A percentile compares a stretch with the other conserved stretches of the same genome.
phyloP scores from a whole-genome alignment of 345 rosid genomes.

The Corchorus olitorius region DNA sequence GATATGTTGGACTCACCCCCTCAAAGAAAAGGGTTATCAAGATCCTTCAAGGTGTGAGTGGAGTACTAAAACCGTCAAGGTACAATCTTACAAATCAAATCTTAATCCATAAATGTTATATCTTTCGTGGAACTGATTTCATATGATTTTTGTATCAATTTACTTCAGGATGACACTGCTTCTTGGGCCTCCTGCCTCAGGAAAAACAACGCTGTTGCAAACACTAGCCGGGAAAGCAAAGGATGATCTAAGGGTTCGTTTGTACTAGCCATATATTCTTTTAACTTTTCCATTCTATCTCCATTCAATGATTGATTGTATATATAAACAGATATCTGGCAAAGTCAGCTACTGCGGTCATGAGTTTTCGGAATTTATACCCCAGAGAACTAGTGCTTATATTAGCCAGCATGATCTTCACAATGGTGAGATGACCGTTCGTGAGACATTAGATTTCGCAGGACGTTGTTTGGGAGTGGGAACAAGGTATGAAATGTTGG shows the following conservation, averaged over 20 bases:
- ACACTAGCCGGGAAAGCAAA: constrained; percentile 47
- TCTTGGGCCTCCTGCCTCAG: constrained; percentile 62
- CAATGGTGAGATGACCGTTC: constrained; percentile 63
- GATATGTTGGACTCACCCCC: constrained; percentile 36
- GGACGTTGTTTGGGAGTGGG: constrained; percentile 64
- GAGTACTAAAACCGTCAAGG: constrained; percentile 60
- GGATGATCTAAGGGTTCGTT: constrained; percentile 44
- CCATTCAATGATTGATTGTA: not conserved
- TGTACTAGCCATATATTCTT: not conserved
- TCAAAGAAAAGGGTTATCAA: constrained; percentile 45
- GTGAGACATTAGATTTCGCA: constrained; percentile 57
- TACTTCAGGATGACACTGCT: constrained; percentile 54
- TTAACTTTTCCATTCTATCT: not conserved
- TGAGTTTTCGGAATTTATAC: constrained; percentile 48
- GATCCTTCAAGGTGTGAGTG: constrained; percentile 44
- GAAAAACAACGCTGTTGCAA: constrained; percentile 57
- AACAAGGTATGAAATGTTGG: constrained; percentile 40
- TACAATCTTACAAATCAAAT: constrained; percentile 9
- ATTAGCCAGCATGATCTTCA: constrained; percentile 68
- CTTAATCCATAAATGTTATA: not conserved
- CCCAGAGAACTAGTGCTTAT: constrained; percentile 61
- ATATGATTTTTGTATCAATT: not conserved
- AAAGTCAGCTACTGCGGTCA: constrained; percentile 53
- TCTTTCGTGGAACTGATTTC: not conserved
- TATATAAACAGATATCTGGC: constrained; percentile 40